Percentiles rank a stretch among this genome's conserved stretches.
phyloP scores from a whole-genome alignment of 371 early-diverging fungal species.

The Polyrhizophydium stewartii region DNA sequence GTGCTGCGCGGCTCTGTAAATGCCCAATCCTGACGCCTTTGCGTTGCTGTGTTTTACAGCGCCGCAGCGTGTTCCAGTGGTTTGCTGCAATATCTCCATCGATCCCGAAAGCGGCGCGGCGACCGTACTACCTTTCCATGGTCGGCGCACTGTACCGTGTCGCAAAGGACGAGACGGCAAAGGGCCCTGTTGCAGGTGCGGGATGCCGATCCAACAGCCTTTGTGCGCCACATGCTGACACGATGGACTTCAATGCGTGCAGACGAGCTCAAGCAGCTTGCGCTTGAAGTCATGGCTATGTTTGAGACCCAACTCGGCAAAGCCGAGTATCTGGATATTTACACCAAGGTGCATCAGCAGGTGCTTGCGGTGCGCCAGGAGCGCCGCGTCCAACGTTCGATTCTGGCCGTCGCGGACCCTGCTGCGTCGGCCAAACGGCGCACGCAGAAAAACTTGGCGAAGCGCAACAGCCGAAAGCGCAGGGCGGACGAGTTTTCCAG shows the following conservation, averaged over 20 bases:
- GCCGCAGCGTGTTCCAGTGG: constrained; percentile 78
- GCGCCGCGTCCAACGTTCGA: constrained; percentile 61
- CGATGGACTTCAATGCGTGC: constrained; percentile 2
- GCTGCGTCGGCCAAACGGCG: constrained; percentile 58
- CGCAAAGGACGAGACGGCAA: constrained; percentile 66
- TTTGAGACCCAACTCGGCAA: constrained; percentile 77
- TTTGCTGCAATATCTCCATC: constrained; percentile 81
- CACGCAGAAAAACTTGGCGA: constrained; percentile 64
- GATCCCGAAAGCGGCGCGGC: constrained; percentile 47
- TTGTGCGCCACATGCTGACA: too few relatives aligned
- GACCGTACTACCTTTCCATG: constrained; percentile 59
- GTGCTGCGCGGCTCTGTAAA: not conserved
- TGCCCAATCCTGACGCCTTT: constrained; percentile 3
- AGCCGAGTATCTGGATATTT: constrained; percentile 62
- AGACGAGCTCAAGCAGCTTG: constrained; percentile 71
- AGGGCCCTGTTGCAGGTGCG: constrained; percentile 56
- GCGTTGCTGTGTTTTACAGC: constrained; percentile 52
- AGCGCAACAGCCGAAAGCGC: constrained; percentile 52
- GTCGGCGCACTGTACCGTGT: constrained; percentile 79
- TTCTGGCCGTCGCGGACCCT: constrained; percentile 66
- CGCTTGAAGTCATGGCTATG: constrained; percentile 75
- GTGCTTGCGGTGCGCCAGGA: constrained; percentile 57
- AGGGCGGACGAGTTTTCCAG: constrained; percentile 52
- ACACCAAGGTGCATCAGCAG: constrained; percentile 67
- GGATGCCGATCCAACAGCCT: too few relatives aligned